A percentile compares a stretch with the other conserved stretches of the same genome.
Evolutionary conservation across 768 basidiomycete species (phyloP).

Genomic region (Asterophora lycoperdoides): DNA sequence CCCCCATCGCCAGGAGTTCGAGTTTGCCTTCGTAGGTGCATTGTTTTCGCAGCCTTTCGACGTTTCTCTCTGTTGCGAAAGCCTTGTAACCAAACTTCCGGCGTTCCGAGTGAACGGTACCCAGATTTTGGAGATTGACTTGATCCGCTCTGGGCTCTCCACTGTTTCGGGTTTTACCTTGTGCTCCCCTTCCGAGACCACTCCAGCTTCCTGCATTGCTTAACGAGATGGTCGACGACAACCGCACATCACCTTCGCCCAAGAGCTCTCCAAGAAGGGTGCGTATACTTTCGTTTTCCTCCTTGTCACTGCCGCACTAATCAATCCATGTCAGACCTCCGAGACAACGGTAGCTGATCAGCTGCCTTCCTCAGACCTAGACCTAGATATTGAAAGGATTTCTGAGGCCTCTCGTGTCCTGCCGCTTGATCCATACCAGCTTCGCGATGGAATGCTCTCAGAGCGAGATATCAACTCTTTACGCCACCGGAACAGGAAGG

Average conservation of each 20-base stretch:
- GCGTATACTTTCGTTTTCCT: constrained; percentile 11
- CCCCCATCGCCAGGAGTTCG: neutral
- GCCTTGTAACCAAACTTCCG: constrained; percentile 22
- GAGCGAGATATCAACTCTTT: constrained; percentile 62
- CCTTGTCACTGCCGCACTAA: constrained; percentile 1
- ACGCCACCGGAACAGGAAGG: constrained; percentile 48
- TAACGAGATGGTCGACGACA: constrained; percentile 31
- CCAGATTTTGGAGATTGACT: constrained; percentile 28
- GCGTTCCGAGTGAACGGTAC: constrained; percentile 27
- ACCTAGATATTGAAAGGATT: constrained; percentile 42
- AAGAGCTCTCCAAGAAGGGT: constrained; percentile 24
- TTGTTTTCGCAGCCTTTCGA: neutral
- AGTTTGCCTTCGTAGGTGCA: neutral
- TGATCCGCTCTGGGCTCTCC: constrained; percentile 35
- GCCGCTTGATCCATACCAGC: constrained; percentile 59
- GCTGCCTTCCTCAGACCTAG: constrained; percentile 27
- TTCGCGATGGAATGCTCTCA: constrained; percentile 56
- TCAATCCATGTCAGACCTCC: constrained; percentile 33
- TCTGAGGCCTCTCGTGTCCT: constrained; percentile 29
- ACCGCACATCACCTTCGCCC: constrained; percentile 27
- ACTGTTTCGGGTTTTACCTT: constrained; percentile 37
- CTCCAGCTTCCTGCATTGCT: constrained; percentile 20
- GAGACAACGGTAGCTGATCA: constrained; percentile 49
- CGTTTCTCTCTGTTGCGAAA: constrained; percentile 12
- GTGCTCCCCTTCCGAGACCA: constrained; percentile 19